phyloP scores from a whole-genome alignment of 805 yeast species.

The Priceomyces fermenticarens region DNA sequence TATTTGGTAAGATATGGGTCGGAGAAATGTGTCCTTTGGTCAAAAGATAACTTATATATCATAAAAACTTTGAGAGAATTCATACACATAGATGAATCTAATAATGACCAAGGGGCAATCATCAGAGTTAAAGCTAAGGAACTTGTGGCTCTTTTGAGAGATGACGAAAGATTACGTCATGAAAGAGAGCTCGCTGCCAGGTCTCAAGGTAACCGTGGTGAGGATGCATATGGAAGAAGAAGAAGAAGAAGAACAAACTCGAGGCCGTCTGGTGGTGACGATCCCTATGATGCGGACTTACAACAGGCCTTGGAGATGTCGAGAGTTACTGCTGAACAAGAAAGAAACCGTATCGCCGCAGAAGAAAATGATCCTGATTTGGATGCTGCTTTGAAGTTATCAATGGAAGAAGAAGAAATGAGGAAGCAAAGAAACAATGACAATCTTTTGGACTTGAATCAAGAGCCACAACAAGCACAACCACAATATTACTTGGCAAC shows the following conservation, averaged over 20 bases:
- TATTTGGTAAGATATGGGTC: slow-evolving; percentile 82
- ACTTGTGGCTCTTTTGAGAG: slow-evolving; percentile 71
- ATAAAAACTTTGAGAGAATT: slow-evolving; percentile 90
- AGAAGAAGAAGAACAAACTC: slow-evolving; percentile 22
- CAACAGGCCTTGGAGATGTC: slow-evolving; percentile 80
- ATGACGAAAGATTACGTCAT: slow-evolving; percentile 73
- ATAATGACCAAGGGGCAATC: slow-evolving; percentile 83
- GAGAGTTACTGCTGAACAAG: slow-evolving; percentile 78
- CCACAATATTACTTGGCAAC: slow-evolving; percentile 26
- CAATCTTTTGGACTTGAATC: slow-evolving; percentile 55
- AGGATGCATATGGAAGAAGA: slow-evolving; percentile 22
- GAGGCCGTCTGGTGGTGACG: slow-evolving; percentile 18
- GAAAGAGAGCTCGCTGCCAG: slow-evolving; percentile 54
- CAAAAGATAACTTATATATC: slow-evolving; percentile 81
- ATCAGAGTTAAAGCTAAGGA: slow-evolving; percentile 88
- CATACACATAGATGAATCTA: slow-evolving; percentile 72
- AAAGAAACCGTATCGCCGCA: slow-evolving; percentile 54
- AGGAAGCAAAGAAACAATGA: slow-evolving; percentile 47
- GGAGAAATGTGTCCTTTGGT: slow-evolving; percentile 89
- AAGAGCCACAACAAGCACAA: slow-evolving; percentile 28
- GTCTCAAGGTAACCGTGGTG: slow-evolving; percentile 11
- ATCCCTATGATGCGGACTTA: slow-evolving; percentile 69
- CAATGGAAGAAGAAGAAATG: slow-evolving; percentile 74
- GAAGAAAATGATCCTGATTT: slow-evolving; percentile 57
- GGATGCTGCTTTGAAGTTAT: slow-evolving; percentile 64